Percentiles rank a stretch among this genome's conserved stretches.
Conservation (phyloP, 2,329 filamentous ascomycete genomes). For the Penicillium sp. region DNA sequence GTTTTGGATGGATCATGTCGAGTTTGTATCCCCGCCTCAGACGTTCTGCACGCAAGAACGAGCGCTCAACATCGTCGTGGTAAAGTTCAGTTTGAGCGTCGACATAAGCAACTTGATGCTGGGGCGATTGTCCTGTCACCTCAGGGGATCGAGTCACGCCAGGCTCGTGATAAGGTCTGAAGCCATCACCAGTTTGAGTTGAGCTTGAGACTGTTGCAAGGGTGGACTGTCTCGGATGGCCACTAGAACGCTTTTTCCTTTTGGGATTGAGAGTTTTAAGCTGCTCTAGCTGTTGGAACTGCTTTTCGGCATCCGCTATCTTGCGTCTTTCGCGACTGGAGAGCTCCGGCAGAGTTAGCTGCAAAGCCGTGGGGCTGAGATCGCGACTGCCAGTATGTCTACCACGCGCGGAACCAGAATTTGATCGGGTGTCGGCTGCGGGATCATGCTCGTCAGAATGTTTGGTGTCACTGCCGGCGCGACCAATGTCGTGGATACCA, state of each 20-base stretch:
- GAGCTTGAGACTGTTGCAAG: conserved; percentile 36
- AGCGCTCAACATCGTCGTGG: background rate
- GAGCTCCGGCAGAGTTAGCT: conserved; percentile 50
- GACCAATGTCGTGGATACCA: conserved; percentile 49
- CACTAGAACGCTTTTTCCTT: conserved; percentile 57
- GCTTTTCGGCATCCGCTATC: conserved; percentile 60
- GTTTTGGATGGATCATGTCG: background rate
- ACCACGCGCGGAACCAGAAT: conserved; percentile 55
- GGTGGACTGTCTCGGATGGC: conserved; percentile 53
- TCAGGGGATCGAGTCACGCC: conserved; percentile 5
- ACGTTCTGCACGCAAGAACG: background rate
- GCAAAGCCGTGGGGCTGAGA: conserved; percentile 52
- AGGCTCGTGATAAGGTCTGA: conserved; percentile 33
- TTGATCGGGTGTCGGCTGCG: conserved; percentile 55
- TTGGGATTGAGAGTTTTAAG: conserved; percentile 43
- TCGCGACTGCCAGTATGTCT: conserved; percentile 57
- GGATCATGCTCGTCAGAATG: conserved; percentile 55
- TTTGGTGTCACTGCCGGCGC: conserved; percentile 58
- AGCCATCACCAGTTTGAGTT: conserved; percentile 33
- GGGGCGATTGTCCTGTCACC: background rate
- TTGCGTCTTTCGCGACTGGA: conserved; percentile 63
- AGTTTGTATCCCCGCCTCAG: conserved; percentile 1
- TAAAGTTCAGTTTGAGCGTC: background rate
- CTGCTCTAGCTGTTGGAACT: conserved; percentile 61
- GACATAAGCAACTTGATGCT: background rate